Base-by-base conservation (phyloP, 495 filamentous ascomycete genomes). In the Penicillium roqueforti region DNA sequence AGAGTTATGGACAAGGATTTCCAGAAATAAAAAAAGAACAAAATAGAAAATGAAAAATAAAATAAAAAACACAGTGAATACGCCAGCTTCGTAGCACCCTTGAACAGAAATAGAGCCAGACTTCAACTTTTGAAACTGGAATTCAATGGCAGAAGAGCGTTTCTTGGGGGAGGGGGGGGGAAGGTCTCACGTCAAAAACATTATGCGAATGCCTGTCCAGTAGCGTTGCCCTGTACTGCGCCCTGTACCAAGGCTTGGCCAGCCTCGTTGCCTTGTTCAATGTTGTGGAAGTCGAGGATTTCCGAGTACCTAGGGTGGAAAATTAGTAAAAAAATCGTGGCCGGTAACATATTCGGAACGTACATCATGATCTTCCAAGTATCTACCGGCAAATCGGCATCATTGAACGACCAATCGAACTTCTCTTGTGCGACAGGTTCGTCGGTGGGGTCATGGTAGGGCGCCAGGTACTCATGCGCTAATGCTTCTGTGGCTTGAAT, bases 361-460 rank as follows among this genome's bases (percentile, higher is more conserved):
- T 80, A 97, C 93, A 98, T 98, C 93, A 97, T 98, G 67, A 98
- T 97, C 74, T 97, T 97, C 93, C 93, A 98, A n/a, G 95, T 96
- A 63, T 98, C 93, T 37, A 97, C 91, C 0, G 93, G 93, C 53
- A 98, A 74, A 74, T 98, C 93, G 31, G 93, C 95, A 67, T 98
- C 92, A 68, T 97, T 98, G 75, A 98, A 98, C n/a, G 91, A 96
- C 93, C 93, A 98, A 68, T 98, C 93, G 63, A 98, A 98, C 75
- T 95, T 97, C 79, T 97, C 92, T 54, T 95, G 89, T 22, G 93
- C 89, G 11, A 89, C 87, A 7, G 93, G 93, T 75, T 98, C 93
- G 66, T 98, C 93, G 16, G 87, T 91, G 13, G 92, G 92, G 65
- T 98, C 93, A 66, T 98, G 93, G 74, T 98, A 98, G 11, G 93